A percentile compares a stretch with the other conserved stretches of the same genome.
phyloP scores from a whole-genome alignment of 768 basidiomycete genomes.

The Boletus eberwhitei region DNA sequence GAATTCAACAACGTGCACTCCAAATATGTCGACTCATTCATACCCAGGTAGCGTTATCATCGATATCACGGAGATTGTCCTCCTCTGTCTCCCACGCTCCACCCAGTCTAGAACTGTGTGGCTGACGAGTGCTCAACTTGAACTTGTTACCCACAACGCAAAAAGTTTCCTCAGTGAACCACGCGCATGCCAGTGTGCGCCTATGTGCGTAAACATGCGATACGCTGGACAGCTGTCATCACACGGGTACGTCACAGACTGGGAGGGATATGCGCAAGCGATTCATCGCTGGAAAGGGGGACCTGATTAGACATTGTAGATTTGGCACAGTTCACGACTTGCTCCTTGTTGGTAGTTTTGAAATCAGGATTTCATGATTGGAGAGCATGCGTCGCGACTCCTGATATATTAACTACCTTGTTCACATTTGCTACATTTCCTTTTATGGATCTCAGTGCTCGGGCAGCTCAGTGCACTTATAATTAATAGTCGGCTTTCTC shows the following conservation, averaged over 20 bases:
- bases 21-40: not conserved
- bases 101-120: conserved; percentile 10
- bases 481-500: too few relatives aligned
- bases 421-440: too few relatives aligned
- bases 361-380: too few relatives aligned
- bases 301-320: not conserved
- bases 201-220: not conserved
- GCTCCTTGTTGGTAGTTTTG: too few relatives aligned
- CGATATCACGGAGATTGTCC: not conserved
- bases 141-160: conserved; percentile 5
- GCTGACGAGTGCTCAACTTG: not conserved
- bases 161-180: conserved; percentile 3
- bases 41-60: conserved; percentile 5
- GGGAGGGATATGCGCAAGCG: not conserved
- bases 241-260: not conserved
- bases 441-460: too few relatives aligned
- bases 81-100: not conserved
- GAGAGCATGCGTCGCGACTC: too few relatives aligned
- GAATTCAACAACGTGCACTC: not conserved
- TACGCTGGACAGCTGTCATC: not conserved
- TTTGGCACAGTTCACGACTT: not conserved
- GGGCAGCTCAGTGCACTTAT: too few relatives aligned
- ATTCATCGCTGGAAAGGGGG: not conserved
- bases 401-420: too few relatives aligned
- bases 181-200: conserved; percentile 1